phyloP scores from a whole-genome alignment of 768 basidiomycete species.

The Asterophora parasitica region DNA sequence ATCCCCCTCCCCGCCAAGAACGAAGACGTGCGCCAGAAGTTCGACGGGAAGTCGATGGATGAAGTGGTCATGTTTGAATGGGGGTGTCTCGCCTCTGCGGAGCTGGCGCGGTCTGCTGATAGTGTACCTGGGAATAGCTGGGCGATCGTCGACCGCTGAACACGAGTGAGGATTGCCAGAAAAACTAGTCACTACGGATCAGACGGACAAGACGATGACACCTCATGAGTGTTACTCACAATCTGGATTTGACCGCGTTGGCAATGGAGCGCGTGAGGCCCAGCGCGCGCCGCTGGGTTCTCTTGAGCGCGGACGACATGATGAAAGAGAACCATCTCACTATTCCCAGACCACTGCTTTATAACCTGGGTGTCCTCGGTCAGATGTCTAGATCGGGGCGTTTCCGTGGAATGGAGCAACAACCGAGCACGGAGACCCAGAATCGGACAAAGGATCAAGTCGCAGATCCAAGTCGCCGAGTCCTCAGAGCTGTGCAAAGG shows the following conservation, averaged over 20 bases:
- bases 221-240: slow-evolving; percentile 18
- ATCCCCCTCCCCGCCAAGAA: slow-evolving; percentile 53
- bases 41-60: slow-evolving; percentile 60
- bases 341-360: slow-evolving; percentile 12
- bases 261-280: slow-evolving; percentile 48
- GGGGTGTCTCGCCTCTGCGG: slow-evolving; percentile 23
- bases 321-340: slow-evolving; percentile 4
- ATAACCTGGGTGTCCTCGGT: slow-evolving; percentile 12
- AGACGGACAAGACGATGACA: not conserved
- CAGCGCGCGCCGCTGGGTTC: slow-evolving; percentile 42
- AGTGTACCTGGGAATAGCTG: slow-evolving; percentile 12
- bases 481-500: slow-evolving; percentile 11
- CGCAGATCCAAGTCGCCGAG: slow-evolving; percentile 5
- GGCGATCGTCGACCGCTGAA: slow-evolving; percentile 11
- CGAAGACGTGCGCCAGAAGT: slow-evolving; percentile 59
- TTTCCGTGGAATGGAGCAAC: slow-evolving; percentile 10
- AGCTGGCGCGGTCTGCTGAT: slow-evolving; percentile 36
- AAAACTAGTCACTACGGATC: slow-evolving; percentile 8
- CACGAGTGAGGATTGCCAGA: slow-evolving; percentile 12
- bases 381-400: slow-evolving; percentile 9
- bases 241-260: slow-evolving; percentile 37
- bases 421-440: slow-evolving; percentile 14
- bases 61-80: slow-evolving; percentile 33
- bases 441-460: slow-evolving; percentile 15
- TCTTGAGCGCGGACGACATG: slow-evolving; percentile 33